Evolutionary conservation across 2,329 filamentous ascomycete genomes (phyloP), one percentile per base, ranked within the genome.

Genomic region (Colletotrichum nymphaeae): DNA sequence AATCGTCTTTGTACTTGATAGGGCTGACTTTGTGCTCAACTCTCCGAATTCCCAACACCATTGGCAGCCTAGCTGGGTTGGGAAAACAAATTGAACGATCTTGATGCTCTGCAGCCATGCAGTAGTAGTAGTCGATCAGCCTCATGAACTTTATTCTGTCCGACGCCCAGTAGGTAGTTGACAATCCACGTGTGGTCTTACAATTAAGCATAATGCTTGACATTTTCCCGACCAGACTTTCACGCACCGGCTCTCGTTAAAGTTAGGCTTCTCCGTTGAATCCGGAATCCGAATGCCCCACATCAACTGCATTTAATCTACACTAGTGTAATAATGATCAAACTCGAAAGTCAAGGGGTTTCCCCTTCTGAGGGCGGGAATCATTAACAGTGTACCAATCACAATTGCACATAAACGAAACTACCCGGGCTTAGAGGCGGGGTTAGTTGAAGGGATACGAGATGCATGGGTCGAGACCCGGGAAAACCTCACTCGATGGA

Each of bases 161-260:
- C 16, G 30, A 9, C 28, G 19, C 28, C 28, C 16, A 28, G 42
- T 56, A 59, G n/a, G 6, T 35, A 6, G 42, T 26, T n/a, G 32
- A 12, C 11, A 35, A 12, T 56, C 35, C 28, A 63, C 37, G 19
- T 49, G 58, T 56, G 22, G 37, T 42, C 42, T 69, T 69, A 28
- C 26, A 59, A 53, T 52, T 66, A 70, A 70, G 68, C 68, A 70
- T 70, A 60, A 66, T 30, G 26, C 19, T 52, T n/a, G n/a, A 22
- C 30, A 24, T 32, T n/a, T 60, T 53, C 6, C 46, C 67, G 42
- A 70, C 37, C 37, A 53, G 32, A 37, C 16, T 14, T 30, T 7
- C 55, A 57, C 55, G 55, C 11, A 30, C 5, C 14, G 26, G 24
- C 55, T 28, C 55, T 19, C 19, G 28, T 11, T 30, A 30, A n/a